Conservation (phyloP, 1,139 yeast genomes). For the Pneumocystis carinii region DNA sequence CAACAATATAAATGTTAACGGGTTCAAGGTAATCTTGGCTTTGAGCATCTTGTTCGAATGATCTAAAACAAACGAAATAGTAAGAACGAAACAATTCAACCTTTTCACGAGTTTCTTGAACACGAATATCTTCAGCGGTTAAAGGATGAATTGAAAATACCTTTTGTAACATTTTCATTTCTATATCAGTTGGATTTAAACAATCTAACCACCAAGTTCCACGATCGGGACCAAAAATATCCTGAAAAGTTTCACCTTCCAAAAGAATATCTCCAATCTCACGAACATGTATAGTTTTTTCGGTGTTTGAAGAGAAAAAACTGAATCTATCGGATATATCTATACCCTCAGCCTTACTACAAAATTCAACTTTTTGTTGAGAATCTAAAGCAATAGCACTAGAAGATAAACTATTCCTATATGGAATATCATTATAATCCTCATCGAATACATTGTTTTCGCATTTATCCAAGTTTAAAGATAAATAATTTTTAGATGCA, state of each 20-base stretch:
- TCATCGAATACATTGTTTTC: neutral
- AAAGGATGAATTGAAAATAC: slow-evolving; percentile 75
- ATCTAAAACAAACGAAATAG: slow-evolving; percentile 70
- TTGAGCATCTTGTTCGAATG: slow-evolving; percentile 61
- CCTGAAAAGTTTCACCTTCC: slow-evolving; percentile 49
- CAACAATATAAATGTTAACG: slow-evolving; percentile 73
- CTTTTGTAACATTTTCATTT: slow-evolving; percentile 48
- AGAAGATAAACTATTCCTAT: neutral
- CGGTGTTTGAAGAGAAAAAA: slow-evolving; percentile 65
- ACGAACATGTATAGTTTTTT: slow-evolving; percentile 79
- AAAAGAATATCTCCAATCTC: slow-evolving; percentile 62
- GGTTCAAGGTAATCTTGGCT: slow-evolving; percentile 77
- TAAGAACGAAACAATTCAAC: slow-evolving; percentile 62
- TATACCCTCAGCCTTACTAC: slow-evolving; percentile 5
- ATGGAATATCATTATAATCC: neutral
- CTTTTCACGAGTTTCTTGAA: slow-evolving; percentile 76
- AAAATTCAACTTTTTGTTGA: neutral
- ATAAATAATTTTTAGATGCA: neutral
- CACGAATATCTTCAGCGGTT: slow-evolving; percentile 64
- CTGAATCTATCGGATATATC: slow-evolving; percentile 56
- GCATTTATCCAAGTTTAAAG: neutral
- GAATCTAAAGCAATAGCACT: neutral
- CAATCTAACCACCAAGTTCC: slow-evolving; percentile 62
- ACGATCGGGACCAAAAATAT: slow-evolving; percentile 46
- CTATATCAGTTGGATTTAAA: slow-evolving; percentile 51